Conservation (phyloP, 495 filamentous ascomycete genomes). For the Lasiosphaeriaceae sp. region DNA sequence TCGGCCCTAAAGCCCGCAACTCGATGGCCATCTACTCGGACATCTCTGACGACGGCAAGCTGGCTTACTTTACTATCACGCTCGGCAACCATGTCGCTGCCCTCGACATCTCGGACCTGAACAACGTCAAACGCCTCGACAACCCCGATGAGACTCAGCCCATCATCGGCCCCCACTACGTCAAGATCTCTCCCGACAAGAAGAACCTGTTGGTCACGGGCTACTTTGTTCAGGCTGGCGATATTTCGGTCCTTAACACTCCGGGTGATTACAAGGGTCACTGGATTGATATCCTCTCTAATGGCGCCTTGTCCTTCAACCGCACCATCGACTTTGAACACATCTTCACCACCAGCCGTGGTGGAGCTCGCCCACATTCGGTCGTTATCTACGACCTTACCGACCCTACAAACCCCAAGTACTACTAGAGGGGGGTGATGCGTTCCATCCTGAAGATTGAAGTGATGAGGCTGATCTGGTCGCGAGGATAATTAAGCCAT, state of each 20-base stretch:
- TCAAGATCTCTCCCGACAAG: constrained; percentile 63
- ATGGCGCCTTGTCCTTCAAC: constrained; percentile 55
- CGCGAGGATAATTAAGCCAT: too few relatives aligned
- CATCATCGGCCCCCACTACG: constrained; percentile 58
- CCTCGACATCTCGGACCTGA: constrained; percentile 58
- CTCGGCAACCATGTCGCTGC: constrained; percentile 62
- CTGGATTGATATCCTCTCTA: constrained; percentile 55
- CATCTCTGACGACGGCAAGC: constrained; percentile 55
- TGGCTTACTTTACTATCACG: constrained; percentile 58
- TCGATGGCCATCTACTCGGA: constrained; percentile 60
- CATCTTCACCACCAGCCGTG: constrained; percentile 46
- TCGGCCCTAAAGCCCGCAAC: constrained; percentile 53
- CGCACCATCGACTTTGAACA: constrained; percentile 53
- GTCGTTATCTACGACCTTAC: constrained; percentile 57
- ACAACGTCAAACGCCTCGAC: constrained; percentile 57
- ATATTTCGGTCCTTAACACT: constrained; percentile 58
- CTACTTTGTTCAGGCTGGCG: constrained; percentile 63
- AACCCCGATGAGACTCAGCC: constrained; percentile 56
- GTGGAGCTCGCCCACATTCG: constrained; percentile 58
- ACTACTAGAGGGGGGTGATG: constrained; percentile 31
- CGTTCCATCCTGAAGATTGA: too few relatives aligned
- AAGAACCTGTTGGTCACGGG: constrained; percentile 60
- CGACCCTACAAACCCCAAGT: constrained; percentile 40
- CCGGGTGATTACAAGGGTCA: constrained; percentile 60
- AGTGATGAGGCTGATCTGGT: too few relatives aligned